These are phyloP conservation scores for Tricholomella constricta DNA, from an alignment of 768 basidiomycete species.

Conservation along the genomic window DNA sequence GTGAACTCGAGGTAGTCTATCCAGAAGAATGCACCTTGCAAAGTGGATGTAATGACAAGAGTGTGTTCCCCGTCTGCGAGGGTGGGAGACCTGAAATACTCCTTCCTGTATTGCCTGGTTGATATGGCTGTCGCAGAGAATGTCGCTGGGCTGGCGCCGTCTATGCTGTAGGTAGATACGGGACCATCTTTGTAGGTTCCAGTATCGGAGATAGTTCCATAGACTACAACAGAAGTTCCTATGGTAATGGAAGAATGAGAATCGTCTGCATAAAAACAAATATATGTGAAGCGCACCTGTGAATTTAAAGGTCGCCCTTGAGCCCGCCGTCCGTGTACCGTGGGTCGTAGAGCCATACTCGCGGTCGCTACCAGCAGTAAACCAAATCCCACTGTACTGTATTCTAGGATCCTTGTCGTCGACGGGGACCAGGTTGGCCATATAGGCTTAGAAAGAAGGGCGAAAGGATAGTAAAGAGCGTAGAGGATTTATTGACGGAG, in stretches of 20 bases:
- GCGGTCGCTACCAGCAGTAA: background rate
- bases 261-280: background rate
- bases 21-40: slow-evolving; percentile 15
- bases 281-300: slow-evolving; percentile 11
- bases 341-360: slow-evolving; percentile 16
- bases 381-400: slow-evolving; percentile 12
- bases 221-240: slow-evolving; percentile 17
- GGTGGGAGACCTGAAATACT: slow-evolving; percentile 16
- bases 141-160: slow-evolving; percentile 1
- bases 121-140: background rate
- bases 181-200: slow-evolving; percentile 1
- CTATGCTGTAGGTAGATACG: slow-evolving; percentile 13
- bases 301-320: slow-evolving; percentile 15
- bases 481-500: background rate
- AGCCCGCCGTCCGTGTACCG: slow-evolving; percentile 10
- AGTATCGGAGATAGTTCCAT: slow-evolving; percentile 11
- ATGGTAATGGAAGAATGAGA: background rate
- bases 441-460: background rate
- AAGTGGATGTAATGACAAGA: slow-evolving; percentile 19
- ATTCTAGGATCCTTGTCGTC: slow-evolving; percentile 19
- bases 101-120: slow-evolving; percentile 11
- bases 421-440: slow-evolving; percentile 7
- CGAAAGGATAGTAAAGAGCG: background rate
- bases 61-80: slow-evolving; percentile 20
- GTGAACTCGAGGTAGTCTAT: slow-evolving; percentile 13